Percentiles rank a stretch among this genome's conserved stretches.
phyloP scores from a whole-genome alignment of 2,329 filamentous ascomycete species.

The Pseudopithomyces chartarum region DNA sequence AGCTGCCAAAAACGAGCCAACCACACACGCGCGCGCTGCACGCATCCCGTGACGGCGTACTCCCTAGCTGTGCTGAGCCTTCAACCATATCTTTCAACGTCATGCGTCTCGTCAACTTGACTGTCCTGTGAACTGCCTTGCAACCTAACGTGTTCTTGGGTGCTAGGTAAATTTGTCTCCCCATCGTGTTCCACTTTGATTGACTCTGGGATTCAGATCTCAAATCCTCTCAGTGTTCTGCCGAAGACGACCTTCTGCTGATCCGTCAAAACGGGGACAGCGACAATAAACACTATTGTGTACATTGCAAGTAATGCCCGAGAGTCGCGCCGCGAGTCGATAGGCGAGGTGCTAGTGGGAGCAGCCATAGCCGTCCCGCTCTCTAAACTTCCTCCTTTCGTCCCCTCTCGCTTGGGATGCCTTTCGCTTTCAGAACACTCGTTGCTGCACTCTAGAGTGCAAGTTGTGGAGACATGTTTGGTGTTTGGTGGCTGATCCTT shows the following conservation, averaged over 20 bases:
- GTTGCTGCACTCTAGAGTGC: conserved; percentile 25
- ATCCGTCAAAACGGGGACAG: not conserved
- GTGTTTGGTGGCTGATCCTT: conserved; percentile 11
- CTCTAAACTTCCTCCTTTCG: conserved; percentile 27
- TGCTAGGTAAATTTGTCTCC: too few species aligned
- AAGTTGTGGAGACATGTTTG: conserved; percentile 24
- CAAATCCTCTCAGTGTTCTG: not conserved
- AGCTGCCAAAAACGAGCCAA: not conserved
- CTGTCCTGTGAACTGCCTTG: not conserved
- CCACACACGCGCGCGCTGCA: not conserved
- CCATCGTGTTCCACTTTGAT: too few species aligned
- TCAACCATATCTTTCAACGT: conserved; percentile 6
- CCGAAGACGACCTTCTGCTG: not conserved
- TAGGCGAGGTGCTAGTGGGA: conserved; percentile 12
- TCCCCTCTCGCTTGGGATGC: conserved; percentile 9
- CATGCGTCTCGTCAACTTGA: not conserved
- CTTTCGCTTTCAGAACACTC: conserved; percentile 21
- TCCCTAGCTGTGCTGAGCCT: not conserved
- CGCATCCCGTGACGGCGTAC: not conserved
- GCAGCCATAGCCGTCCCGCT: conserved; percentile 22
- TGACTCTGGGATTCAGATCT: too few species aligned
- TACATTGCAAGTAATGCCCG: not conserved
- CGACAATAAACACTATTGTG: not conserved
- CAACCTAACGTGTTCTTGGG: too few species aligned
- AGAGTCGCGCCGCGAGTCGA: not conserved